phyloP scores from a whole-genome alignment of 305 asterid species.

The Fraxinus sp. region DNA sequence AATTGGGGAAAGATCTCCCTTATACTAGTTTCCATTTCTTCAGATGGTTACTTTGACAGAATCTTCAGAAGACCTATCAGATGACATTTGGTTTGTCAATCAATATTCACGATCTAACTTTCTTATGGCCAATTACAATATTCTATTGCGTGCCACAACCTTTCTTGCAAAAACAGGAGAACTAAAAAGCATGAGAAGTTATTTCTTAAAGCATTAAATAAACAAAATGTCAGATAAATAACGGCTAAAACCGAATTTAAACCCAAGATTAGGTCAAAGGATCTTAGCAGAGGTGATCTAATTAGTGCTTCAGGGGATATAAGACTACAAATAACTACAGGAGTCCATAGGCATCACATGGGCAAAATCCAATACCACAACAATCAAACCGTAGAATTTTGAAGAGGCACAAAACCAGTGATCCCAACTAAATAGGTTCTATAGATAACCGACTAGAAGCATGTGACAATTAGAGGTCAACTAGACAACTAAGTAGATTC shows the following conservation, averaged over 20 bases:
- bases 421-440: background rate
- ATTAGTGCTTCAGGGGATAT: constrained; percentile 3
- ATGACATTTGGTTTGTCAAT: background rate
- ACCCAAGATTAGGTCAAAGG: background rate
- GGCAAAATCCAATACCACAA: background rate
- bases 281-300: background rate
- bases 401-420: background rate
- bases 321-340: background rate
- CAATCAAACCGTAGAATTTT: background rate
- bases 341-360: background rate
- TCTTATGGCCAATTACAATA: background rate
- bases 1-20: constrained; percentile 41
- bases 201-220: constrained; percentile 2
- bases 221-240: background rate
- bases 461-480: background rate
- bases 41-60: constrained; percentile 26
- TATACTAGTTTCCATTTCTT: constrained; percentile 36
- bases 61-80: constrained; percentile 28
- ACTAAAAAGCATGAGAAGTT: constrained; percentile 7
- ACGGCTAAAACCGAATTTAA: constrained; percentile 1
- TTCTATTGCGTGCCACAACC: background rate
- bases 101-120: background rate
- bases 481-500: background rate
- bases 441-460: background rate
- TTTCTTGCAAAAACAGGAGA: constrained; percentile 7